phyloP scores from a whole-genome alignment of 495 filamentous ascomycete genomes.

The Thermochaetoides thermophila region DNA sequence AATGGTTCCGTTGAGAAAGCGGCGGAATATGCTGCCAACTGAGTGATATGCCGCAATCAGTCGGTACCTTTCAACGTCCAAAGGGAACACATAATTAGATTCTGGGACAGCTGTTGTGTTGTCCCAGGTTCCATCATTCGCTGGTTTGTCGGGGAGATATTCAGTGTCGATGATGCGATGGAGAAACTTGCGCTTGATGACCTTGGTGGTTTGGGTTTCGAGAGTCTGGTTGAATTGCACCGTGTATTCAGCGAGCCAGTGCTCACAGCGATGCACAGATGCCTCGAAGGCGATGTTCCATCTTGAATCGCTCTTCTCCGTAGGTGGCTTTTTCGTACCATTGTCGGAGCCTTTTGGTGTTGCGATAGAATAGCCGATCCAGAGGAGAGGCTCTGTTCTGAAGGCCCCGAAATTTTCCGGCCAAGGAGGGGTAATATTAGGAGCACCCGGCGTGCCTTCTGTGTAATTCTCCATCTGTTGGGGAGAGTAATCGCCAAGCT shows the following conservation, averaged over 20 bases:
- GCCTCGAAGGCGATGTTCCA: slow-evolving; percentile 10
- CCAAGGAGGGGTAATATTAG: slow-evolving; percentile 2
- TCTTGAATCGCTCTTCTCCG: not conserved
- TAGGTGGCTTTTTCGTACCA: slow-evolving; percentile 2
- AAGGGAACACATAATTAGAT: slow-evolving; percentile 12
- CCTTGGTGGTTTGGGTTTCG: slow-evolving; percentile 6
- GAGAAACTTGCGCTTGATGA: slow-evolving; percentile 8
- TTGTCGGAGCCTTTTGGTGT: too few species aligned
- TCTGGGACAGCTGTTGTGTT: slow-evolving; percentile 11
- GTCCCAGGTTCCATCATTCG: slow-evolving; percentile 12
- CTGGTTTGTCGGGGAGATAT: slow-evolving; percentile 4
- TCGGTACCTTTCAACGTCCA: slow-evolving; percentile 12
- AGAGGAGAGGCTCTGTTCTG: slow-evolving; percentile 14
- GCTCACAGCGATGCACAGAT: slow-evolving; percentile 13
- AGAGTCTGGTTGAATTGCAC: slow-evolving; percentile 17
- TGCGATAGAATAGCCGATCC: slow-evolving; percentile 11
- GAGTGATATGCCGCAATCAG: slow-evolving; percentile 14
- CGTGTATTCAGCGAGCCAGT: slow-evolving; percentile 14
- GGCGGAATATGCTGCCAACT: slow-evolving; percentile 10
- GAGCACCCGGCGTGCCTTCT: slow-evolving; percentile 3
- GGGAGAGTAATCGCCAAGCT: slow-evolving; percentile 11
- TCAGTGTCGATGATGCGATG: slow-evolving; percentile 13
- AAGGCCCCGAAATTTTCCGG: slow-evolving; percentile 16
- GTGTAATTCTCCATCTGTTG: slow-evolving; percentile 10
- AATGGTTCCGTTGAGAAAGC: slow-evolving; percentile 9